phyloP scores from a whole-genome alignment of 805 yeast species.

The Teunomyces cretensis region DNA sequence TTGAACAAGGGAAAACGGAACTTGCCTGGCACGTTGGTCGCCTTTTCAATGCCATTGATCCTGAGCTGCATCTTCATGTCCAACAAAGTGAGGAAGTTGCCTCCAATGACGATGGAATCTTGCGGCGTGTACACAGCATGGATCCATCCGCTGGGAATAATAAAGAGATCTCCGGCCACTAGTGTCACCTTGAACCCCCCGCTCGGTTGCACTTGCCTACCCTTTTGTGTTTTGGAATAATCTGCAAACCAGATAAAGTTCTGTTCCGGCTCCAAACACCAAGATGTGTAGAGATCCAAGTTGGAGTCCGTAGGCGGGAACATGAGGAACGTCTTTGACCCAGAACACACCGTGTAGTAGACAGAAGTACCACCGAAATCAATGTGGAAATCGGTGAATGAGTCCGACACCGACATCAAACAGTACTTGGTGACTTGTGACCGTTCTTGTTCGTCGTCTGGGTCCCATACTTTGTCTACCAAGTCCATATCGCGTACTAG shows the following conservation, averaged over 20 bases:
- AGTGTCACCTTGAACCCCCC: slow-evolving; percentile 56
- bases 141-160: slow-evolving; percentile 92
- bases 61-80: slow-evolving; percentile 63
- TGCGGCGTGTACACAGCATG: slow-evolving; percentile 84
- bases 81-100: slow-evolving; percentile 72
- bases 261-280: slow-evolving; percentile 72
- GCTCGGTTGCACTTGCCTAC: slow-evolving; percentile 26
- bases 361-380: slow-evolving; percentile 95
- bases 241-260: slow-evolving; percentile 65
- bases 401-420: slow-evolving; percentile 76
- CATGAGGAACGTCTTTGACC: slow-evolving; percentile 71
- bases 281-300: slow-evolving; percentile 57
- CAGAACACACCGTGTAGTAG: slow-evolving; percentile 78
- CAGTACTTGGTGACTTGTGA: slow-evolving; percentile 76
- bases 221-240: slow-evolving; percentile 31
- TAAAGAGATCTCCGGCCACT: slow-evolving; percentile 66
- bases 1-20: slow-evolving; percentile 79
- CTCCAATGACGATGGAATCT: slow-evolving; percentile 84
- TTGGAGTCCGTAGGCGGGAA: slow-evolving; percentile 73
- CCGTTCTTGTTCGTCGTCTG: slow-evolving; percentile 26
- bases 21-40: slow-evolving; percentile 70
- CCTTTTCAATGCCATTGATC: slow-evolving; percentile 60
- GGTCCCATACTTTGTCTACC: slow-evolving; percentile 65
- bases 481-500: slow-evolving; percentile 67
- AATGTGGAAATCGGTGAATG: slow-evolving; percentile 87